A percentile compares a stretch with the other conserved stretches of the same genome.
Conservation (phyloP, 768 basidiomycete species). For the Pisolithus albus region DNA sequence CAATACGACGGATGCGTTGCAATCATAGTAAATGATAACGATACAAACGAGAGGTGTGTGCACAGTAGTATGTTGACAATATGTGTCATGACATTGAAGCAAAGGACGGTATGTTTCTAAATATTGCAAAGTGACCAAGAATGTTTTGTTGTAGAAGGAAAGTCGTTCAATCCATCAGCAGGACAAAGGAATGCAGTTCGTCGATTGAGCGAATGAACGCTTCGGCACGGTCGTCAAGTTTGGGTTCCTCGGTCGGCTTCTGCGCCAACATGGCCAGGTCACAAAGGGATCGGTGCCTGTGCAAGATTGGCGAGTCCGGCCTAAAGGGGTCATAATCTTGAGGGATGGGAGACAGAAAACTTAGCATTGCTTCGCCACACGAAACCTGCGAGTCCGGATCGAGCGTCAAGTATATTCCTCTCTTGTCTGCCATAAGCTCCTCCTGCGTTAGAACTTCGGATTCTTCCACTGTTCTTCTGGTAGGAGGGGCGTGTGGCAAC, state of each 20-base stretch:
- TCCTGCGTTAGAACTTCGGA: not conserved
- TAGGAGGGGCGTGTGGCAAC: not conserved
- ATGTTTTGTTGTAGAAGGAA: not conserved
- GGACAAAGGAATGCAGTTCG: conserved; percentile 19
- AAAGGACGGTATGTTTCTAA: not conserved
- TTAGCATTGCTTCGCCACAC: conserved; percentile 14
- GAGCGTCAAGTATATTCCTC: conserved; percentile 25
- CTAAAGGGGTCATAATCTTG: conserved; percentile 4
- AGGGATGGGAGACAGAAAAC: conserved; percentile 21
- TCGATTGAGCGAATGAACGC: conserved; percentile 12
- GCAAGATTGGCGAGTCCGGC: conserved; percentile 19
- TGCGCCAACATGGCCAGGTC: conserved; percentile 9
- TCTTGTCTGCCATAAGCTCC: conserved; percentile 8
- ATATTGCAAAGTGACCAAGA: not conserved
- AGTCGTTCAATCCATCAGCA: conserved; percentile 6
- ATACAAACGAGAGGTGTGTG: conserved; percentile 7
- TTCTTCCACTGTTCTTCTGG: not conserved
- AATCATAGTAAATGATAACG: not conserved
- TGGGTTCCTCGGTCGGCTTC: not conserved
- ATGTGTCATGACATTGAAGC: not conserved
- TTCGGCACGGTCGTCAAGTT: not conserved
- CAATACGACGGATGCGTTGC: conserved; percentile 1
- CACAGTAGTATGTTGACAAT: not conserved
- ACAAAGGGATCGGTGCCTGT: conserved; percentile 16
- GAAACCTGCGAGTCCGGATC: conserved; percentile 20